phyloP scores from a whole-genome alignment of 2,329 filamentous ascomycete genomes.

The Fusarium sambucinum region DNA sequence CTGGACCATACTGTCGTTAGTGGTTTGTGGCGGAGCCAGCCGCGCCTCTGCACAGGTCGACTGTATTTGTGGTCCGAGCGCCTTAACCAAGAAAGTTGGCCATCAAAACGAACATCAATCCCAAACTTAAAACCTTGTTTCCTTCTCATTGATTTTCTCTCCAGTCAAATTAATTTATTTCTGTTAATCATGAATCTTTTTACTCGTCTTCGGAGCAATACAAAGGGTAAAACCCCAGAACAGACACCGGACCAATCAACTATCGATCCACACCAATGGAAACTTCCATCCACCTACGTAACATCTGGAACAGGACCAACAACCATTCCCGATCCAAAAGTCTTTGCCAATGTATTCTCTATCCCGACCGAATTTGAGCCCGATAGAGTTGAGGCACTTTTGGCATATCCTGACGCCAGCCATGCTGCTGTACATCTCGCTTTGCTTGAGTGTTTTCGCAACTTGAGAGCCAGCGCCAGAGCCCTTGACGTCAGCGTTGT shows the following conservation, averaged over 20 bases:
- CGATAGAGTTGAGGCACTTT: background rate
- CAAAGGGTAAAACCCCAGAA: conserved; percentile 1
- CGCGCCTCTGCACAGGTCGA: conserved; percentile 6
- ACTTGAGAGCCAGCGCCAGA: conserved; percentile 11
- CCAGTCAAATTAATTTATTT: background rate
- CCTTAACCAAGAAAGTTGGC: too few relatives aligned
- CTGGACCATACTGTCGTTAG: too few relatives aligned
- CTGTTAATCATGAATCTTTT: conserved; percentile 14
- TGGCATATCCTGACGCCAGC: conserved; percentile 22
- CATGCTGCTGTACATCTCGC: conserved; percentile 34
- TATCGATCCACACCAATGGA: conserved; percentile 28
- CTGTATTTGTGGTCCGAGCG: too few relatives aligned
- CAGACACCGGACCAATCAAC: background rate
- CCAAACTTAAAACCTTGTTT: background rate
- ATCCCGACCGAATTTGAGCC: background rate
- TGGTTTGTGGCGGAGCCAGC: conserved; percentile 9
- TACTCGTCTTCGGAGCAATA: conserved; percentile 8
- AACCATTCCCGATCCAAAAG: conserved; percentile 13
- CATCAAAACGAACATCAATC: background rate
- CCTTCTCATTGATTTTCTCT: background rate
- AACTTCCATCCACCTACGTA: conserved; percentile 23
- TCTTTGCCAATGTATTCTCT: conserved; percentile 21
- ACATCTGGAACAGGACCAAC: conserved; percentile 17
- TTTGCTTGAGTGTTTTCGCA: conserved; percentile 30
- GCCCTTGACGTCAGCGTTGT: conserved; percentile 14